Evolutionary conservation across 805 yeast species (phyloP).

Genomic region (Zygosaccharomyces pseudorouxii): DNA sequence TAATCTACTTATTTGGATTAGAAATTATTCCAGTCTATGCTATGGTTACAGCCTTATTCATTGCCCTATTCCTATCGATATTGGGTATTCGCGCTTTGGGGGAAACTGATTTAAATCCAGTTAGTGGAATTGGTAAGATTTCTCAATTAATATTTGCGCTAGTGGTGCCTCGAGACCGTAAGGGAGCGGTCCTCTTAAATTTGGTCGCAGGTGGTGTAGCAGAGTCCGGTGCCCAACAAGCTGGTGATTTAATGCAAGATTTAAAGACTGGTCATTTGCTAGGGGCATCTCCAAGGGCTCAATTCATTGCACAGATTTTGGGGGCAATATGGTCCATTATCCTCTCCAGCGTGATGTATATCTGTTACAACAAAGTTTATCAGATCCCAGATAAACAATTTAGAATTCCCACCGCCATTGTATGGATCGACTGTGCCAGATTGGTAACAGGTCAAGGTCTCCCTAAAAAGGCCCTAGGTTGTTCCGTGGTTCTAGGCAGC

Average conservation of each 20-base stretch:
- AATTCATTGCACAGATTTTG: constrained; percentile 81
- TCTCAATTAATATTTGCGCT: constrained; percentile 87
- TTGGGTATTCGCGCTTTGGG: constrained; percentile 93
- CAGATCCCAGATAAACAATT: constrained; percentile 78
- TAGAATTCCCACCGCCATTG: constrained; percentile 89
- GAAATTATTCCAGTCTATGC: constrained; percentile 66
- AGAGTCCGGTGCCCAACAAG: constrained; percentile 98
- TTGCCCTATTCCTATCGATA: constrained; percentile 76
- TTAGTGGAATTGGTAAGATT: constrained; percentile 90
- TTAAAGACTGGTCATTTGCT: constrained; percentile 87
- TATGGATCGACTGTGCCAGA: constrained; percentile 95
- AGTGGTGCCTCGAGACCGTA: constrained; percentile 66
- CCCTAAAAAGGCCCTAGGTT: constrained; percentile 69
- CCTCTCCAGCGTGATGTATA: constrained; percentile 76
- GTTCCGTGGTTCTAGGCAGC: constrained; percentile 57
- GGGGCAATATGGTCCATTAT: constrained; percentile 85
- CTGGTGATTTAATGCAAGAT: constrained; percentile 97
- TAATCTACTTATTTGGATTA: constrained; percentile 62
- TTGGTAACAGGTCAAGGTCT: constrained; percentile 86
- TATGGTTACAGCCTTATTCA: constrained; percentile 56
- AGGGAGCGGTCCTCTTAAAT: constrained; percentile 79
- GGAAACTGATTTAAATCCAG: constrained; percentile 95
- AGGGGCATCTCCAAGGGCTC: constrained; percentile 91
- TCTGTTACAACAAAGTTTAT: constrained; percentile 74
- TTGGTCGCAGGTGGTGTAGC: constrained; percentile 95